A percentile compares a stretch with the other conserved stretches of the same genome.
Conservation (phyloP, 768 basidiomycete species). For the Phanerochaete sordida region DNA sequence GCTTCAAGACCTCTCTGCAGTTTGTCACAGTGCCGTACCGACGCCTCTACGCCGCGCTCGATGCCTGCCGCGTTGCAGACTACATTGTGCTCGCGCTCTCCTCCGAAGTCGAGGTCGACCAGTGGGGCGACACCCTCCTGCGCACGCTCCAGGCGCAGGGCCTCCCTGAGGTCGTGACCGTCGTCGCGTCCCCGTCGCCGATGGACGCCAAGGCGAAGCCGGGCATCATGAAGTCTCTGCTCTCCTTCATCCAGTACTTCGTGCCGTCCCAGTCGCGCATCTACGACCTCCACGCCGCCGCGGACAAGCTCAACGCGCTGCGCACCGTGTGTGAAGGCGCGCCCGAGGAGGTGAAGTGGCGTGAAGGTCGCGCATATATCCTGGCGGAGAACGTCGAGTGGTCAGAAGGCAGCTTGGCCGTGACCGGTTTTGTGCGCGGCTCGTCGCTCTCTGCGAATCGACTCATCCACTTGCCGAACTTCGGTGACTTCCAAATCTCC, state of each 20-base stretch:
- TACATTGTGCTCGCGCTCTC: constrained; percentile 88
- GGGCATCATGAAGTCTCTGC: constrained; percentile 77
- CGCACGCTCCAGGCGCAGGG: constrained; percentile 89
- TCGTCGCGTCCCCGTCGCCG: constrained; percentile 49
- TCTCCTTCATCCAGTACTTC: constrained; percentile 95
- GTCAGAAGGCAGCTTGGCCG: constrained; percentile 62
- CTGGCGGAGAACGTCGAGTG: constrained; percentile 64
- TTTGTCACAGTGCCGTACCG: constrained; percentile 76
- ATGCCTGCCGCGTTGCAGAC: constrained; percentile 85
- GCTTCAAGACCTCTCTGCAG: constrained; percentile 90
- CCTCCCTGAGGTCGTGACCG: constrained; percentile 77
- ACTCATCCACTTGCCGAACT: constrained; percentile 82
- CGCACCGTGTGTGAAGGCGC: constrained; percentile 82
- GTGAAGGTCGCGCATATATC: constrained; percentile 76
- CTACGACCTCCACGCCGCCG: constrained; percentile 60
- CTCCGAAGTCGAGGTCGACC: constrained; percentile 74
- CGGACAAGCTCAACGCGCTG: constrained; percentile 70
- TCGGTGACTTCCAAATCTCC: constrained; percentile 83
- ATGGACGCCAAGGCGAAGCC: constrained; percentile 61
- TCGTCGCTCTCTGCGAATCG: constrained; percentile 73
- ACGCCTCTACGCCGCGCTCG: constrained; percentile 72
- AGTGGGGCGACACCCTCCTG: constrained; percentile 84
- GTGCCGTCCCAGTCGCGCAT: constrained; percentile 78
- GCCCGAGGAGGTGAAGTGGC: constrained; percentile 77
- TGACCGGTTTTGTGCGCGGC: constrained; percentile 88